A percentile compares a stretch with the other conserved stretches of the same genome.
Conservation (phyloP, 1,139 yeast genomes). For the Yamadazyma spencermartinsiae region DNA sequence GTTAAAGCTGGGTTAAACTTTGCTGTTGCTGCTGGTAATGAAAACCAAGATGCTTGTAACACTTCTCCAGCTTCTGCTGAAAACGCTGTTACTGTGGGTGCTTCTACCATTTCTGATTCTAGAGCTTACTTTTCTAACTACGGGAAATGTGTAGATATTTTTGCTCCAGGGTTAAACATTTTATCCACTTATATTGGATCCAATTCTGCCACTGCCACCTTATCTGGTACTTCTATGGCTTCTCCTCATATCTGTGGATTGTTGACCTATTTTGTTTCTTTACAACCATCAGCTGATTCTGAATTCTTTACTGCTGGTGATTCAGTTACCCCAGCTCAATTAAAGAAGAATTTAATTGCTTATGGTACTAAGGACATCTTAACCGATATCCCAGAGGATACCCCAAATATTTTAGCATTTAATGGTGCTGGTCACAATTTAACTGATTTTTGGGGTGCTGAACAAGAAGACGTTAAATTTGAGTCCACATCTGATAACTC, state of each 20-base stretch:
- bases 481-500: neutral
- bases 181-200: constrained; percentile 42
- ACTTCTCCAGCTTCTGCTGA: constrained; percentile 46
- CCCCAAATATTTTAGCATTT: constrained; percentile 87
- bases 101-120: constrained; percentile 36
- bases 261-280: constrained; percentile 41
- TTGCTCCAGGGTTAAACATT: constrained; percentile 47
- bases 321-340: constrained; percentile 31
- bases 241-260: constrained; percentile 46
- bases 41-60: constrained; percentile 42
- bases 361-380: constrained; percentile 38
- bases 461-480: constrained; percentile 4
- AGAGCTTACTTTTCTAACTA: constrained; percentile 45
- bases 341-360: constrained; percentile 38
- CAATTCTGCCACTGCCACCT: constrained; percentile 31
- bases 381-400: constrained; percentile 57
- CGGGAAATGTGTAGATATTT: constrained; percentile 46
- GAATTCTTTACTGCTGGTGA: constrained; percentile 53
- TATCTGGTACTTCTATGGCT: constrained; percentile 50
- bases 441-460: constrained; percentile 63
- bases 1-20: constrained; percentile 42
- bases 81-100: constrained; percentile 47
- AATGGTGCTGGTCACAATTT: constrained; percentile 91
- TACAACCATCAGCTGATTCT: constrained; percentile 39
- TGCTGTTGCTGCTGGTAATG: constrained; percentile 50